A percentile compares a stretch with the other conserved stretches of the same genome.
These are phyloP conservation scores for Polygonum maritimum DNA, from an alignment of 148 eudicot species.

Conservation along the genomic window DNA sequence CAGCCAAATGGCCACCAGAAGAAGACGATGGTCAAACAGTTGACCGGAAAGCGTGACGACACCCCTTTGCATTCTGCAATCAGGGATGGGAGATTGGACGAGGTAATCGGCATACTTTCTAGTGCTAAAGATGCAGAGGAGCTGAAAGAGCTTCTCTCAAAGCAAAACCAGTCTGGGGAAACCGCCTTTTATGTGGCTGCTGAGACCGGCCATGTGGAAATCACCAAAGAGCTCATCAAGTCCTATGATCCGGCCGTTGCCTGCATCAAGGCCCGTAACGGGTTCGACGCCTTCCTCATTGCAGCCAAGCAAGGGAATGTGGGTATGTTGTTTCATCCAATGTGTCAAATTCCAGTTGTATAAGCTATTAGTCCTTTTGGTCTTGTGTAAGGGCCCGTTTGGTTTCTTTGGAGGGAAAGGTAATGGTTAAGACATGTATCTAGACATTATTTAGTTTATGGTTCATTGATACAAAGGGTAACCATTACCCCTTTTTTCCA, in stretches of 20 bases:
- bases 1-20: background rate
- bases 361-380: no score
- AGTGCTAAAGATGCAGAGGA: slow-evolving; percentile 27
- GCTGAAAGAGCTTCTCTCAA: slow-evolving; percentile 38
- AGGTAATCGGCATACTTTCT: slow-evolving; percentile 32
- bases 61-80: slow-evolving; percentile 37
- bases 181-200: slow-evolving; percentile 69
- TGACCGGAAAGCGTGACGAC: slow-evolving; percentile 67
- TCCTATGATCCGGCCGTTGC: slow-evolving; percentile 52
- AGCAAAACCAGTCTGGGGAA: slow-evolving; percentile 73
- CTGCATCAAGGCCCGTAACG: slow-evolving; percentile 75
- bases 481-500: no score
- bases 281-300: slow-evolving; percentile 77
- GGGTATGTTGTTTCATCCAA: slow-evolving; percentile 30
- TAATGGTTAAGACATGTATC: no score
- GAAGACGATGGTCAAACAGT: slow-evolving; percentile 68
- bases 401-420: no score
- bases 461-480: no score
- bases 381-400: no score
- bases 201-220: slow-evolving; percentile 53
- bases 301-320: slow-evolving; percentile 87
- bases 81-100: slow-evolving; percentile 25
- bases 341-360: background rate
- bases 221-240: slow-evolving; percentile 19
- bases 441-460: no score